Conservation (phyloP, 805 yeast genomes). For the Nakazawaea sp. region DNA sequence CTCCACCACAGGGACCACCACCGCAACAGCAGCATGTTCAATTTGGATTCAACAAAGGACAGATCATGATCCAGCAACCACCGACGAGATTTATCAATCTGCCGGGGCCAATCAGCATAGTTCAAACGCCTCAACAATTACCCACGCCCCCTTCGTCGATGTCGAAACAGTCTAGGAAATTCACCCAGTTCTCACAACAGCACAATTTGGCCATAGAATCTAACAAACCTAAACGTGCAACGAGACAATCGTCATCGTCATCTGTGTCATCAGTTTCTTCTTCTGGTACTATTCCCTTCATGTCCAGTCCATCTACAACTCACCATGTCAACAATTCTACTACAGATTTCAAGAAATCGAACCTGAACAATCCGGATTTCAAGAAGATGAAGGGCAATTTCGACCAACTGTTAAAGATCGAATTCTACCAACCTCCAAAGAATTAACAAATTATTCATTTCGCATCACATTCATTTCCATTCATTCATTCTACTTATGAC, state of each 20-base stretch:
- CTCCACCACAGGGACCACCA: not conserved
- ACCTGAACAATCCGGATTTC: not conserved
- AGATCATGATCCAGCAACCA: slow-evolving; percentile 5
- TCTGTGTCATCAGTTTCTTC: slow-evolving; percentile 5
- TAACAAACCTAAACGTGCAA: slow-evolving; percentile 11
- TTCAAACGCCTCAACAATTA: not conserved
- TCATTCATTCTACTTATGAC: too few relatives aligned
- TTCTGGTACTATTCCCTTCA: slow-evolving; percentile 10
- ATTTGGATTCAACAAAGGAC: not conserved
- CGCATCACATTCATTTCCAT: not conserved
- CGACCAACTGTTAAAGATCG: slow-evolving; percentile 10
- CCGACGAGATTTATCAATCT: slow-evolving; percentile 10
- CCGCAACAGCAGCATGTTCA: not conserved
- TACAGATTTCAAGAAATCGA: not conserved
- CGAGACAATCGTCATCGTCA: slow-evolving; percentile 11
- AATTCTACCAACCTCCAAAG: slow-evolving; percentile 11
- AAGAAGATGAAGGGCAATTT: slow-evolving; percentile 7
- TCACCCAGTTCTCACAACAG: too few relatives aligned
- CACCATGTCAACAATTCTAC: not conserved
- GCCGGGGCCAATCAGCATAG: slow-evolving; percentile 1
- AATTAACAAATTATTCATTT: not conserved
- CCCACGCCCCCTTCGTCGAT: not conserved
- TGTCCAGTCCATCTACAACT: not conserved
- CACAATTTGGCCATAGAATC: slow-evolving; percentile 6
- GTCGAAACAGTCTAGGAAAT: too few relatives aligned